These are phyloP conservation scores for Gracilaria vermiculophylla DNA, from an alignment of 23 red algal genomes.

Conservation along the genomic window DNA sequence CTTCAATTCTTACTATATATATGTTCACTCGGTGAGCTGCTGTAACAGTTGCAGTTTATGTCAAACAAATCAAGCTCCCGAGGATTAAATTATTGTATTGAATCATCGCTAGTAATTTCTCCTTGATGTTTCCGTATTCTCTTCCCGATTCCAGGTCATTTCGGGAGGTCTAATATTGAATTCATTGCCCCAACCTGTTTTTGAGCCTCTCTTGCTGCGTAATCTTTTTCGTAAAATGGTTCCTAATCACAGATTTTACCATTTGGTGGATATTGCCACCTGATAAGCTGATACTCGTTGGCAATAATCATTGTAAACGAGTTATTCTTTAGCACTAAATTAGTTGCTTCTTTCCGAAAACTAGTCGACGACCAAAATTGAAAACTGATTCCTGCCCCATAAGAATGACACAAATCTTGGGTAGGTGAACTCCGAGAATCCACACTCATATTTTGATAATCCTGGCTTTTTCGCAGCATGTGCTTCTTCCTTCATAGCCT, in stretches of 20 bases:
- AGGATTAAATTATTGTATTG: not conserved
- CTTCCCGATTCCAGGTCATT: not conserved
- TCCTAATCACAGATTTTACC: not conserved
- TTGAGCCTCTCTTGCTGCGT: not conserved
- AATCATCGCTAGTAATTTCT: not conserved
- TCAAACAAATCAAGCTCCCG: constrained; percentile 9
- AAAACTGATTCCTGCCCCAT: not conserved
- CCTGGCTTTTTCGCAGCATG: not conserved
- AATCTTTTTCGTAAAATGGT: not conserved
- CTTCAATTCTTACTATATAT: not conserved
- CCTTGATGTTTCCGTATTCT: not conserved
- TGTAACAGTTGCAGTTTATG: not conserved
- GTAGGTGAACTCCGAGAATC: too few relatives aligned
- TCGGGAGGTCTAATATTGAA: not conserved
- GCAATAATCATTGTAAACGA: constrained; percentile 1
- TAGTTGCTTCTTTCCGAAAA: not conserved
- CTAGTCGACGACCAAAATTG: not conserved
- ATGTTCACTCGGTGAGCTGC: not conserved
- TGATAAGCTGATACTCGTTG: not conserved
- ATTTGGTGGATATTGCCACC: not conserved
- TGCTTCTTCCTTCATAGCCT: not conserved
- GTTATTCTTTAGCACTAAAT: not conserved
- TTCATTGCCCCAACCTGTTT: constrained; percentile 10
- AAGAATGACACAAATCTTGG: too few relatives aligned
- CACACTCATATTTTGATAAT: not conserved